These are phyloP conservation scores for Crucibulum cyathiforme DNA, from an alignment of 1,284 basidiomycete genomes.

Conservation along the genomic window DNA sequence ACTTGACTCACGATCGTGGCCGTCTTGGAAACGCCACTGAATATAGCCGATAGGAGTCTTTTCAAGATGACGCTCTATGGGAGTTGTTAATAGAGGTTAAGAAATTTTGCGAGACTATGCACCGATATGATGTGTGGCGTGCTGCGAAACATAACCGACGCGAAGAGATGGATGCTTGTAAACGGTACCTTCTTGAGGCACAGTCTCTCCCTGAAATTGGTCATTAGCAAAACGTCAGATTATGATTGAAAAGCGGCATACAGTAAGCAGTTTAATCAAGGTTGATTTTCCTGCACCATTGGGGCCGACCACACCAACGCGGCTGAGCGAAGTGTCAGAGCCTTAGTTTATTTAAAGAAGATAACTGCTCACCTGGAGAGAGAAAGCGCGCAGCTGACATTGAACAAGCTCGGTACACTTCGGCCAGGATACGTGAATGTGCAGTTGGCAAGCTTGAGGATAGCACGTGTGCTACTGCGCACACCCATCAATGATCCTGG, in stretches of 20 bases:
- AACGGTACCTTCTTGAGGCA: slow-evolving; percentile 91
- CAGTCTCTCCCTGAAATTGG: slow-evolving; percentile 80
- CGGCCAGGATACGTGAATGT: slow-evolving; percentile 97
- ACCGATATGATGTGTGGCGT: slow-evolving; percentile 96
- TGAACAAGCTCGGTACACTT: slow-evolving; percentile 80
- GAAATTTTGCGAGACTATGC: slow-evolving; percentile 12
- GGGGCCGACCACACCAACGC: slow-evolving; percentile 90
- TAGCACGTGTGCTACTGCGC: slow-evolving; percentile 94
- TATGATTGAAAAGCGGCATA: slow-evolving; percentile 36
- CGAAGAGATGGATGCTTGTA: slow-evolving; percentile 97
- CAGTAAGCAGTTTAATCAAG: slow-evolving; percentile 95
- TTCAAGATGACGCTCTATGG: slow-evolving; percentile 86
- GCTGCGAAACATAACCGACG: slow-evolving; percentile 98
- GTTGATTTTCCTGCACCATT: slow-evolving; percentile 96
- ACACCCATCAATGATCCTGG: slow-evolving; percentile 98
- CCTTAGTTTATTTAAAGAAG: slow-evolving; percentile 8
- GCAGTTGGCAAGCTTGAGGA: slow-evolving; percentile 91
- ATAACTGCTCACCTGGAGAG: slow-evolving; percentile 73
- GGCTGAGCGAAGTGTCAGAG: slow-evolving; percentile 48
- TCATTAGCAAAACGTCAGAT: slow-evolving; percentile 13
- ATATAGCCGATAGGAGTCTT: slow-evolving; percentile 97
- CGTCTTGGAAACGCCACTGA: slow-evolving; percentile 99
- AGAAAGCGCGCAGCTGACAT: slow-evolving; percentile 92
- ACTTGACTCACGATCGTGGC: slow-evolving; percentile 84
- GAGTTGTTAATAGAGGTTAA: slow-evolving; percentile 8